Evolutionary conservation across 2,329 filamentous ascomycete species (phyloP).

Genomic region (Didymella keratinophila): DNA sequence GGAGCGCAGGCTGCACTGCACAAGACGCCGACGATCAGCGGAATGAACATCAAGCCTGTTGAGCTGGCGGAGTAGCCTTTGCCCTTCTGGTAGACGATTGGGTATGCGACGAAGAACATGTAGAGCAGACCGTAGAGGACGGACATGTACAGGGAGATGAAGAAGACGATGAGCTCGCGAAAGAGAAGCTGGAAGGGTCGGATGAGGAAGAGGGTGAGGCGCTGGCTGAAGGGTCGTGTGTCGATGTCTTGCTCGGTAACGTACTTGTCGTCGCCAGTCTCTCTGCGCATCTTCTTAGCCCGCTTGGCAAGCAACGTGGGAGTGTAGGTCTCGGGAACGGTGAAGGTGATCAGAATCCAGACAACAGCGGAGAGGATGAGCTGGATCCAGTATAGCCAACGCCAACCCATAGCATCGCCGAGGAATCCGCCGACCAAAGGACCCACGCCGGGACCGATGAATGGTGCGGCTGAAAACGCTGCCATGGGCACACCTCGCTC

Average conservation of each 20-base stretch:
- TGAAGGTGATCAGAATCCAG: constrained; percentile 82
- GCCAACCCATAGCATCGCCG: constrained; percentile 73
- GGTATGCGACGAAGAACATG: constrained; percentile 69
- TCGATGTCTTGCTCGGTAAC: constrained; percentile 86
- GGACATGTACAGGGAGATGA: constrained; percentile 85
- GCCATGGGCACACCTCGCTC: constrained; percentile 89
- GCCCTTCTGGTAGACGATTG: constrained; percentile 75
- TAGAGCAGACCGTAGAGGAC: constrained; percentile 78
- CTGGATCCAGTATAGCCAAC: constrained; percentile 89
- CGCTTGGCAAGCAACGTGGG: constrained; percentile 76
- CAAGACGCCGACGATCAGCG: constrained; percentile 78
- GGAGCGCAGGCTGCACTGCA: constrained; percentile 72
- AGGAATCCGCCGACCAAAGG: constrained; percentile 75
- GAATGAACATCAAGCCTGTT: constrained; percentile 88
- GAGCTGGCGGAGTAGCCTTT: constrained; percentile 78
- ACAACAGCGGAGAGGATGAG: constrained; percentile 75
- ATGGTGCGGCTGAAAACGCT: constrained; percentile 82
- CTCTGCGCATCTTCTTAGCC: constrained; percentile 74
- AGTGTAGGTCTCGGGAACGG: constrained; percentile 89
- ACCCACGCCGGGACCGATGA: constrained; percentile 76
- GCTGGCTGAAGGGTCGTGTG: constrained; percentile 70
- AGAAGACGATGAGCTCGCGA: constrained; percentile 81
- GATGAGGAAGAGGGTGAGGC: constrained; percentile 76
- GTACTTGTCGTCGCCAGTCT: constrained; percentile 70
- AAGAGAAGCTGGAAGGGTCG: constrained; percentile 88